Percentiles rank a stretch among this genome's conserved stretches.
Conservation (phyloP, 225 moss, liverwort and hornwort genomes). For the Marchantia polymorpha region DNA sequence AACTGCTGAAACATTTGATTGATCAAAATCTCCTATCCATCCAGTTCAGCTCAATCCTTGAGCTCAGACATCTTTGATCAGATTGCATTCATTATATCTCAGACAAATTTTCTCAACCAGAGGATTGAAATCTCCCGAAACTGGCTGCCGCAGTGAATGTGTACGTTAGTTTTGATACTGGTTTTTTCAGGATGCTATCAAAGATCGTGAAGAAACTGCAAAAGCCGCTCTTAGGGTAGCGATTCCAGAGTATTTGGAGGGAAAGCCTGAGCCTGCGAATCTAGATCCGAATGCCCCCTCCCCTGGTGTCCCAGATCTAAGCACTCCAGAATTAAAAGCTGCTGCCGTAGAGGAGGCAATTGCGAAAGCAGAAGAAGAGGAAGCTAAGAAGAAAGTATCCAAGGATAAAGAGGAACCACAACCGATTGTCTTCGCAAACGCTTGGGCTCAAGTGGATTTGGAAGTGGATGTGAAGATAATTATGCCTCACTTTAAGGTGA, state of each 20-base stretch:
- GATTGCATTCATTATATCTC: no score
- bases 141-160: no score
- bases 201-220: constrained; percentile 19
- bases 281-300: constrained; percentile 18
- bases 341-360: constrained; percentile 30
- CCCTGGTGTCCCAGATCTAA: constrained; percentile 32
- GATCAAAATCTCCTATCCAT: no score
- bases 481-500: constrained; percentile 73
- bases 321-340: constrained; percentile 24
- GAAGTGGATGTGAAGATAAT: constrained; percentile 54
- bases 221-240: constrained; percentile 21
- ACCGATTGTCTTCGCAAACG: constrained; percentile 40
- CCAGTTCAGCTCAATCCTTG: no score
- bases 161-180: background rate
- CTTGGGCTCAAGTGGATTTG: constrained; percentile 49
- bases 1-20: no score
- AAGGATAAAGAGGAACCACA: constrained; percentile 16
- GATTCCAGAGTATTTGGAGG: constrained; percentile 37
- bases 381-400: constrained; percentile 6
- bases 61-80: no score
- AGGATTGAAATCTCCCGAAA: no score
- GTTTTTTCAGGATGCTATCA: constrained; percentile 23
- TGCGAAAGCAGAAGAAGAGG: constrained; percentile 33
- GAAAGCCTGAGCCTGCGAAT: background rate
- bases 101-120: no score